Evolutionary conservation across 192 early-diverging fungal genomes (phyloP).

Genomic region (Coemansia sp.): DNA sequence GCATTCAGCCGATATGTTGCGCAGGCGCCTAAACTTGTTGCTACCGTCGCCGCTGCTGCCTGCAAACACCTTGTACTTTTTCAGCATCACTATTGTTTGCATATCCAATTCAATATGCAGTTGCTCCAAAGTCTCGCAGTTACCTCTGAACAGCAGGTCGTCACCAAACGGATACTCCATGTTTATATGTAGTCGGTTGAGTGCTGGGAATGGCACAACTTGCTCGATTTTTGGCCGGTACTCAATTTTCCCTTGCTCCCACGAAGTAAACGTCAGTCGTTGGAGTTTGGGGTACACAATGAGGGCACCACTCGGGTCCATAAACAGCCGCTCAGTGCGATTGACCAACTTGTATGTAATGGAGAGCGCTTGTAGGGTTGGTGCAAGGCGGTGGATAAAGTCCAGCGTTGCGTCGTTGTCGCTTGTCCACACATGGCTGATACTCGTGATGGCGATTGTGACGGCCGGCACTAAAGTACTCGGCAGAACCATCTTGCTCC

Average conservation of each 20-base stretch:
- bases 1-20: background rate
- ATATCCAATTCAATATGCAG: background rate
- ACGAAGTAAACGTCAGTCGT: background rate
- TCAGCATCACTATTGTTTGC: background rate
- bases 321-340: background rate
- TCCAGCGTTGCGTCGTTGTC: background rate
- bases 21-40: slow-evolving; percentile 4
- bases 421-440: background rate
- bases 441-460: background rate
- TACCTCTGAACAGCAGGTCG: slow-evolving; percentile 7
- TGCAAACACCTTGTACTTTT: background rate
- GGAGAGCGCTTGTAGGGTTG: background rate
- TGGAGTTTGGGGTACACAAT: background rate
- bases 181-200: background rate
- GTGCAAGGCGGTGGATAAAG: background rate
- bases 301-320: background rate
- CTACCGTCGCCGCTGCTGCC: background rate
- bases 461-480: background rate
- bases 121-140: background rate
- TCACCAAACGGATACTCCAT: slow-evolving; percentile 11
- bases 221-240: background rate
- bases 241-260: background rate
- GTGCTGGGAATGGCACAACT: background rate
- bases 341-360: background rate
- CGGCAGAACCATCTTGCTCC: background rate